A percentile compares a stretch with the other conserved stretches of the same genome.
These are phyloP conservation scores for Mycosphaerella arachidis DNA, from an alignment of 2,329 filamentous ascomycete species.

Conservation along the genomic window DNA sequence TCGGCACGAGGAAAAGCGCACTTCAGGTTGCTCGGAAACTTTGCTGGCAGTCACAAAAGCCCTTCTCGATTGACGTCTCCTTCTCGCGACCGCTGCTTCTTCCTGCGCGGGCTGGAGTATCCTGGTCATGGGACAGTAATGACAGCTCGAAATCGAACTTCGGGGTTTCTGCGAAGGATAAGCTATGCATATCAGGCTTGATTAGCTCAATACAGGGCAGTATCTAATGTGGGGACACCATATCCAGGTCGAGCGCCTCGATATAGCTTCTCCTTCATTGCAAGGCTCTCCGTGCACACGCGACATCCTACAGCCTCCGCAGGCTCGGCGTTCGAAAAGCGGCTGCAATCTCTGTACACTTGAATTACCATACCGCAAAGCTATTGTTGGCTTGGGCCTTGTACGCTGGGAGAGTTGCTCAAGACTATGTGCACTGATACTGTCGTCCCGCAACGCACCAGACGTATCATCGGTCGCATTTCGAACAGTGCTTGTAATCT, in stretches of 20 bases:
- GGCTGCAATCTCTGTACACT: background rate
- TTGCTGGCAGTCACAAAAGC: conserved; percentile 2
- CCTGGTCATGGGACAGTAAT: background rate
- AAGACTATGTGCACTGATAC: background rate
- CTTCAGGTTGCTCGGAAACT: background rate
- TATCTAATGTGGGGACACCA: background rate
- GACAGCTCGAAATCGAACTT: background rate
- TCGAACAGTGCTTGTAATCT: background rate
- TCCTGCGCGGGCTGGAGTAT: background rate
- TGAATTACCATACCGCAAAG: background rate
- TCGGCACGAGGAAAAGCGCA: background rate
- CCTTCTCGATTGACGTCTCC: conserved; percentile 6
- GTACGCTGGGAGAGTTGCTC: background rate
- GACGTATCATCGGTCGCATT: background rate
- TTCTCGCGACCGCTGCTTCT: conserved; percentile 12
- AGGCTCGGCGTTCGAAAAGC: background rate
- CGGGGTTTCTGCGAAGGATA: background rate
- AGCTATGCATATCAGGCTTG: background rate
- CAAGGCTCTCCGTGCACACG: background rate
- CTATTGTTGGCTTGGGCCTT: background rate
- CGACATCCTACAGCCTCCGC: background rate
- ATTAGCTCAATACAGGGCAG: background rate
- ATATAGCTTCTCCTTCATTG: background rate
- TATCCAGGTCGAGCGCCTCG: conserved; percentile 11
- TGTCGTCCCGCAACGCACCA: background rate